These are phyloP conservation scores for Trichocladium uniseriatum DNA, from an alignment of 495 filamentous ascomycete species.

Conservation along the genomic window DNA sequence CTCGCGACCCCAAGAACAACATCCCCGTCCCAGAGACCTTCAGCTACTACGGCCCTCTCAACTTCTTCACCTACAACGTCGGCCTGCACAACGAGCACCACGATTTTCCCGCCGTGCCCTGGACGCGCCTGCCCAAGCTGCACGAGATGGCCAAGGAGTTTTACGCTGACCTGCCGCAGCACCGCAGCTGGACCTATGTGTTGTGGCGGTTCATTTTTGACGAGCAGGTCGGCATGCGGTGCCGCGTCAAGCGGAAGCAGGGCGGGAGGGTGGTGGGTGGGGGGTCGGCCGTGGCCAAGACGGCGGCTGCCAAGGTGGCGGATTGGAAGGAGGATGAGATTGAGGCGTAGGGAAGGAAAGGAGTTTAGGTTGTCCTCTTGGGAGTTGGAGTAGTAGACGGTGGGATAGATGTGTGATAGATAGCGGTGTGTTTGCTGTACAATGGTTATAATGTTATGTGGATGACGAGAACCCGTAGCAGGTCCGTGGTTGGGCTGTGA, in stretches of 20 bases:
- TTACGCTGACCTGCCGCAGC: constrained; percentile 78
- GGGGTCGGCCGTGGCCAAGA: constrained; percentile 17
- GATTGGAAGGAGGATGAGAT: constrained; percentile 46
- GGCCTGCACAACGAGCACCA: constrained; percentile 98
- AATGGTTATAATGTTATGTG: background rate
- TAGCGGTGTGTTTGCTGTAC: background rate
- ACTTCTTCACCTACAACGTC: constrained; percentile 92
- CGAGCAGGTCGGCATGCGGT: constrained; percentile 76
- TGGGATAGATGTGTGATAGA: no score
- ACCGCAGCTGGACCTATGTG: constrained; percentile 84
- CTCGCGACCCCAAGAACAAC: constrained; percentile 49
- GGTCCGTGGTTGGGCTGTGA: background rate
- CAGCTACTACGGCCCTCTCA: constrained; percentile 91
- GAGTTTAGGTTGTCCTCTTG: no score
- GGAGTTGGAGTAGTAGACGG: no score
- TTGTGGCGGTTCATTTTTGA: constrained; percentile 94
- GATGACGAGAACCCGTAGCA: background rate
- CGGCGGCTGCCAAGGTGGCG: constrained; percentile 23
- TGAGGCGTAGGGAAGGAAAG: no score
- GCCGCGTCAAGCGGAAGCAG: constrained; percentile 83
- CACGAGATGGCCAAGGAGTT: constrained; percentile 82
- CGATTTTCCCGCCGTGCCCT: constrained; percentile 94
- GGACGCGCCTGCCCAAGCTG: constrained; percentile 71
- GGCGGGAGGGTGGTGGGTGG: constrained; percentile 57
- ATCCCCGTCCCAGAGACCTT: constrained; percentile 84